Percentiles rank a stretch among this genome's conserved stretches.
Conservation (phyloP, 768 basidiomycete genomes). For the Mycena galericulata region DNA sequence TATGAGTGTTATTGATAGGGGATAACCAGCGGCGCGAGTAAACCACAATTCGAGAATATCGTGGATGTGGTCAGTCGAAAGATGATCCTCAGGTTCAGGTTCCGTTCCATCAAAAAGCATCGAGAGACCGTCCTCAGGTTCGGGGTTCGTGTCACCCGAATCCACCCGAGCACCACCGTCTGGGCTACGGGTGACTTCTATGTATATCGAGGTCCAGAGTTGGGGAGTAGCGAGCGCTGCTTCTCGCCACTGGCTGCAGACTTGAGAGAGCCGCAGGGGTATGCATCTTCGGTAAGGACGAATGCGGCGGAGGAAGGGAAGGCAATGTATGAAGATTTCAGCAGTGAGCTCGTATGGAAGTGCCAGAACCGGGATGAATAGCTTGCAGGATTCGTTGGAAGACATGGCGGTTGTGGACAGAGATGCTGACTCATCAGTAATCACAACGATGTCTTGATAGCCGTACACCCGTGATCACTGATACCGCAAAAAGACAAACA, state of each 20-base stretch:
- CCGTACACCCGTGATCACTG: too few species aligned
- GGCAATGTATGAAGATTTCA: not conserved
- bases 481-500: too few species aligned
- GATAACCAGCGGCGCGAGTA: not conserved
- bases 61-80: not conserved
- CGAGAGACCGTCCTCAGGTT: not conserved
- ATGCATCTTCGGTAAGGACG: not conserved
- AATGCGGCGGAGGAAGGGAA: not conserved
- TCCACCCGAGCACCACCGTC: too few species aligned
- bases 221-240: conserved; percentile 8
- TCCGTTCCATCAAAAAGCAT: not conserved
- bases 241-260: conserved; percentile 10
- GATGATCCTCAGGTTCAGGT: too few species aligned
- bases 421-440: too few species aligned
- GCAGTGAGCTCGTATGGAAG: conserved; percentile 9
- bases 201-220: conserved; percentile 5
- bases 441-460: too few species aligned
- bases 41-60: conserved; percentile 8
- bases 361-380: too few species aligned
- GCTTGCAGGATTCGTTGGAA: too few species aligned
- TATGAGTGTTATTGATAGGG: not conserved
- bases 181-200: not conserved
- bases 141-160: too few species aligned
- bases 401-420: too few species aligned
- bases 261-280: not conserved